Conservation (phyloP, 805 yeast genomes). For the Wickerhamomyces canadensis region DNA sequence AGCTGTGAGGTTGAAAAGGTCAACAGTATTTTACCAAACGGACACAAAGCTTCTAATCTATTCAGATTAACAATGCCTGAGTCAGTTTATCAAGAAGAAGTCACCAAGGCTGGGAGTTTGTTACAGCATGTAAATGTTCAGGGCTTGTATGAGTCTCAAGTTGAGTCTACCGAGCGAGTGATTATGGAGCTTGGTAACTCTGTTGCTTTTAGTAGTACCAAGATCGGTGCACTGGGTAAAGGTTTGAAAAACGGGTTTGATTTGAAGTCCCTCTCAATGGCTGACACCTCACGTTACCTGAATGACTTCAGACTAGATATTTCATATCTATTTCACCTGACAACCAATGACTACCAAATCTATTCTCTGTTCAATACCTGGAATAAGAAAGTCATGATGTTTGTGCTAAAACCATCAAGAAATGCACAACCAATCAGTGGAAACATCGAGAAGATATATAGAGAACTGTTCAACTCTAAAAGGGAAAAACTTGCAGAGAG, state of each 20-base stretch:
- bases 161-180: slow-evolving; percentile 65
- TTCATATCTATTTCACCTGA: slow-evolving; percentile 62
- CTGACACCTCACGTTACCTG: slow-evolving; percentile 49
- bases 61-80: slow-evolving; percentile 71
- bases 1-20: slow-evolving; percentile 55
- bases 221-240: slow-evolving; percentile 78
- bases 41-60: slow-evolving; percentile 44
- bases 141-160: slow-evolving; percentile 73
- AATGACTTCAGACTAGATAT: slow-evolving; percentile 49
- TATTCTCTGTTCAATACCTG: slow-evolving; percentile 64
- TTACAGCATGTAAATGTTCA: slow-evolving; percentile 55
- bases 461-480: slow-evolving; percentile 45
- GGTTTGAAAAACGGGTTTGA: slow-evolving; percentile 86
- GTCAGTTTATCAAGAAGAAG: slow-evolving; percentile 47
- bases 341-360: slow-evolving; percentile 70
- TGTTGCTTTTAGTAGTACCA: slow-evolving; percentile 61
- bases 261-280: slow-evolving; percentile 42
- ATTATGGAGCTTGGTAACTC: slow-evolving; percentile 73
- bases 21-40: slow-evolving; percentile 64
- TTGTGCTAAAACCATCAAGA: slow-evolving; percentile 62
- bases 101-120: slow-evolving; percentile 51
- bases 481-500: slow-evolving; percentile 36
- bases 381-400: slow-evolving; percentile 44
- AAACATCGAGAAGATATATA: slow-evolving; percentile 48
- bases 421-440: slow-evolving; percentile 61